These are phyloP conservation scores for Talaromyces stipitatus DNA, from an alignment of 495 filamentous ascomycete genomes.

Conservation along the genomic window DNA sequence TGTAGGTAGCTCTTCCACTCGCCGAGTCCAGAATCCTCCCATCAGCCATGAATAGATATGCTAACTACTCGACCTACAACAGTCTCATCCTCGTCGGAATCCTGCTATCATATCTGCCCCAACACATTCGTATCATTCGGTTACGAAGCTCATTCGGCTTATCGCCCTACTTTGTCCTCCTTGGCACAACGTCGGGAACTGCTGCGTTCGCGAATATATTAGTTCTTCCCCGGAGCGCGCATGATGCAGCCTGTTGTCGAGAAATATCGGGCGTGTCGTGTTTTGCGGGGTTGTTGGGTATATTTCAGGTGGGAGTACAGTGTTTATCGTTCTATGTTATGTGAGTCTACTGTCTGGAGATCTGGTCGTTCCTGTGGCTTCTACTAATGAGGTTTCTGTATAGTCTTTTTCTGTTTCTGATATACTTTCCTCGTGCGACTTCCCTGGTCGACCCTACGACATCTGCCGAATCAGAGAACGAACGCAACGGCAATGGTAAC, in stretches of 20 bases:
- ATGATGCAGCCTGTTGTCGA: constrained; percentile 77
- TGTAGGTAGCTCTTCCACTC: constrained; percentile 42
- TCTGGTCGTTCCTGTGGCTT: neutral
- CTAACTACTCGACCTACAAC: constrained; percentile 1
- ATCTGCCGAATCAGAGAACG: constrained; percentile 16
- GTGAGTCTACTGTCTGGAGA: constrained; percentile 32
- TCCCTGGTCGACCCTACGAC: constrained; percentile 27
- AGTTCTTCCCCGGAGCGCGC: constrained; percentile 65
- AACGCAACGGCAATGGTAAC: constrained; percentile 14
- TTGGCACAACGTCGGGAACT: constrained; percentile 82
- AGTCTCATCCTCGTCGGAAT: constrained; percentile 88
- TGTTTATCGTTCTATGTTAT: constrained; percentile 89
- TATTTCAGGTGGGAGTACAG: constrained; percentile 82
- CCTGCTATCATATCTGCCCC: constrained; percentile 86
- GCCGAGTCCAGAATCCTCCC: no score
- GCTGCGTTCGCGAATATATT: constrained; percentile 88
- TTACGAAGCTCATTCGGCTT: constrained; percentile 90
- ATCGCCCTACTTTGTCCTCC: constrained; percentile 85
- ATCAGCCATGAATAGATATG: neutral
- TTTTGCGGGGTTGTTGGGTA: constrained; percentile 73
- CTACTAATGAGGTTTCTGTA: neutral
- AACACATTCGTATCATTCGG: constrained; percentile 83
- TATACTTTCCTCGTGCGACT: constrained; percentile 69
- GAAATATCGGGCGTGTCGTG: constrained; percentile 75
- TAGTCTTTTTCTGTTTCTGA: constrained; percentile 77